Evolutionary conservation across 2,329 filamentous ascomycete species (phyloP), one percentile per base, ranked within the genome.

Genomic region (Sporothrix curviconia): DNA sequence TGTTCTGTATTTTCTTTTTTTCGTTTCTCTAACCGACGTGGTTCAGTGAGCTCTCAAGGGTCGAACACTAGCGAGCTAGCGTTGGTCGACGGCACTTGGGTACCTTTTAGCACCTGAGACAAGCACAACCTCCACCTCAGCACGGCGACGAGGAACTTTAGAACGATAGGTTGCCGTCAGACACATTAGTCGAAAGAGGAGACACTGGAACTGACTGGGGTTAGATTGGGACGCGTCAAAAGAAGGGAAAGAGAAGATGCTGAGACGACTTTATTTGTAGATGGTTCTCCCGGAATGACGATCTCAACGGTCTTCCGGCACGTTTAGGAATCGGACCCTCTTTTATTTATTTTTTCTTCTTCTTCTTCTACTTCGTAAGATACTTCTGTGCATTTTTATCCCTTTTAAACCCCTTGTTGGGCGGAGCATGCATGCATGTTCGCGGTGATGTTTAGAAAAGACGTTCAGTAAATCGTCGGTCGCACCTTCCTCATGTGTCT

Each of bases 81-180:
- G 51, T 17, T 54, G 51, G 43, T 54, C 51, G 25, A 54, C 51
- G 51, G 51, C 39, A 54, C 39, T 54, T 54, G 39, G 25, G 28
- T 30, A 34, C 17, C 11, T 37, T 25, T 34, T 22, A 36, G 37
- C 17, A 36, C 39, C 51, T 36, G 39, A 54, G 51, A 43, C 51
- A 54, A n/a, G 51, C 32, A 52, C 22, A 42, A 9, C 7, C 36
- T 28, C 7, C 9, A 34, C 17, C 44, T 19, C 28, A 34, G 30
- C 46, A 24, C 7, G 3, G 17, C 32, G 36, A 25, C 22, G 3
- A 14, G 49, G 34, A n/a, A 28, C n/a, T n/a, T n/a, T n/a, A n/a
- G n/a, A n/a, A n/a, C n/a, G n/a, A n/a, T n/a, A n/a, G 36, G 14
- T 34, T 34, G 25, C 39, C 28, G 37, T 36, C 25, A 39, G 19